Conservation (phyloP, 2,329 filamentous ascomycete species). For the Penicillium glabrum region DNA sequence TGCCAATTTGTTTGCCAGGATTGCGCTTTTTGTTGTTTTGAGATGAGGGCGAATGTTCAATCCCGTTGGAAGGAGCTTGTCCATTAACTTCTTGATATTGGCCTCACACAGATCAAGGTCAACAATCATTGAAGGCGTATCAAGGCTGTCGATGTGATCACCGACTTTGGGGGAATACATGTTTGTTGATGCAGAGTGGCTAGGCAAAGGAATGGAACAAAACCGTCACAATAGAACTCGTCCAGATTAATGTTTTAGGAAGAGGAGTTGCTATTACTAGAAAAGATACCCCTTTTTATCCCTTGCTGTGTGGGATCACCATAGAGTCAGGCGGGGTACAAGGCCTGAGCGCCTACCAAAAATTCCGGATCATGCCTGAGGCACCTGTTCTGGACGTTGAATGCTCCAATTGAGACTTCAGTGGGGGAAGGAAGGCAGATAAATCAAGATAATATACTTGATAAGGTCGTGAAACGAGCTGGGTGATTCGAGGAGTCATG, state of each 20-base stretch:
- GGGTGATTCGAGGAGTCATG: not conserved
- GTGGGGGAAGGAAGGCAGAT: not conserved
- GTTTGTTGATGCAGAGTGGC: not conserved
- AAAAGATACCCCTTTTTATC: not conserved
- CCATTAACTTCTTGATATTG: constrained; percentile 52
- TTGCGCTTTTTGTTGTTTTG: constrained; percentile 55
- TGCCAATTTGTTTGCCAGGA: constrained; percentile 46
- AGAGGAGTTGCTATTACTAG: not conserved
- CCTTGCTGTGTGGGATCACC: not conserved
- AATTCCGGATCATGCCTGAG: not conserved
- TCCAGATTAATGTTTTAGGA: not conserved
- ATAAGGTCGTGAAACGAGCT: not conserved
- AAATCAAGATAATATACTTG: not conserved
- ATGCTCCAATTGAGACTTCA: not conserved
- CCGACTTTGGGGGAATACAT: constrained; percentile 47
- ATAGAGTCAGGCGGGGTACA: not conserved
- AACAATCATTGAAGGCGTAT: constrained; percentile 59
- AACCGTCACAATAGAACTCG: not conserved
- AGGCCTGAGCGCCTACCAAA: not conserved
- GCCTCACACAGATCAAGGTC: constrained; percentile 53
- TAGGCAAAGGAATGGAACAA: not conserved
- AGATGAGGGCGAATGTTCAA: constrained; percentile 51
- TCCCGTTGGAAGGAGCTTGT: constrained; percentile 47
- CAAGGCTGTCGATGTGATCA: constrained; percentile 45
- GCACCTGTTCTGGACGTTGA: not conserved